Evolutionary conservation across 208 protist species (phyloP), one percentile per base, ranked within the genome.

Genomic region (Endotrypanum monterogeii): DNA sequence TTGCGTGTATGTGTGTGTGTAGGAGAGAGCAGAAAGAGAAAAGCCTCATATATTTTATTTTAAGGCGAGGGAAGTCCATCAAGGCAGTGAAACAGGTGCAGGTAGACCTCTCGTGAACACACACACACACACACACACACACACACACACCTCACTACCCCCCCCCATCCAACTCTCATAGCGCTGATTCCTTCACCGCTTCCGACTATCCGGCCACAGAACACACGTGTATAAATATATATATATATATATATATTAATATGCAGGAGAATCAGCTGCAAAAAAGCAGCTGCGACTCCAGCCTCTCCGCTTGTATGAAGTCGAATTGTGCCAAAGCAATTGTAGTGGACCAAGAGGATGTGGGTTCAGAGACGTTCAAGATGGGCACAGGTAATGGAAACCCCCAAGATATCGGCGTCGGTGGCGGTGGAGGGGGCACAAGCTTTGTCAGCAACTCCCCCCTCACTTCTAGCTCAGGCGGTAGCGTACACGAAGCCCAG

Each of bases 391-490:
- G 48, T 25, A 14, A 41, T 37, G 66, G 25, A 23, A 39, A 32
- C 28, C 48, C 30, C 12, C 30, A 16, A 35, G 32, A 30, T 28
- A 8, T 25, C 16, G 57, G 57, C 57, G n/a, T 50, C 41, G 39
- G 66, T 28, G 30, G 66, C 30, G 46, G 66, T 25, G n/a, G 14
- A 9, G 46, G 66, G 23, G 50, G 66, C 46, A 70, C 30, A 44
- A 70, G 50, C 28, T 56, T 23, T 14, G 68, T 25, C 41, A 52
- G 68, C 68, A 60, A 51, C 55, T 63, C 68, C 8, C 68, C 68
- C 23, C 52, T 73, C 25, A 62, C 68, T 8, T 62, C 52, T 30
- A 73, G 52, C 32, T 62, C 68, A 18, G 52, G 68, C 55, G 52
- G 23, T n/a, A 73, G 68, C 37, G 52, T 30, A n/a, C 68, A 63